Conservation (phyloP, 75 land plant species). For the Selaginella tamariscina region DNA sequence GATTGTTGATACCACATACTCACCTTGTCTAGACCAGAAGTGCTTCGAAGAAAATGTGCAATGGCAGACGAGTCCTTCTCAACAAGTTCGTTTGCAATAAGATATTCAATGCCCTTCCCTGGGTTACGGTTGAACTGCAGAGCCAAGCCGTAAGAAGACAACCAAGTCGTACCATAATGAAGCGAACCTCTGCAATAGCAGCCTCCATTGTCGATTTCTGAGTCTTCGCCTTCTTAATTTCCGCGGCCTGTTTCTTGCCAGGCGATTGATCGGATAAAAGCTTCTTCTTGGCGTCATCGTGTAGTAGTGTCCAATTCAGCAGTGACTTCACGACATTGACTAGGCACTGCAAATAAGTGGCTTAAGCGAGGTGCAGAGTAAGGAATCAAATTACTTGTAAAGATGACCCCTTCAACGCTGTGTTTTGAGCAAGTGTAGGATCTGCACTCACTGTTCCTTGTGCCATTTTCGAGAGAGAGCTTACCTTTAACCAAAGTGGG, state of each 20-base stretch:
- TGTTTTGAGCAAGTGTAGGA: constrained; percentile 48
- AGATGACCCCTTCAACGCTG: constrained; percentile 61
- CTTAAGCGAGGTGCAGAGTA: not conserved
- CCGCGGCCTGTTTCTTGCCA: constrained; percentile 31
- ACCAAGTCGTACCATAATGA: not conserved
- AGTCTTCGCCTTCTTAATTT: constrained; percentile 75
- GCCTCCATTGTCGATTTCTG: constrained; percentile 82
- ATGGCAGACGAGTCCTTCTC: constrained; percentile 54
- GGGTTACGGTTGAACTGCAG: constrained; percentile 81
- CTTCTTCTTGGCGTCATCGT: constrained; percentile 26
- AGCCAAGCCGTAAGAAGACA: not conserved
- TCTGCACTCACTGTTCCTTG: constrained; percentile 71
- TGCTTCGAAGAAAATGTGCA: constrained; percentile 58
- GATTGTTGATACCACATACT: not conserved
- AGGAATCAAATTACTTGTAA: constrained; percentile 45
- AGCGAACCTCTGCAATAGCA: constrained; percentile 61
- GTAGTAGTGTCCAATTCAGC: constrained; percentile 53
- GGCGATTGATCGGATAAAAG: constrained; percentile 1
- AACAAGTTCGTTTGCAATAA: constrained; percentile 56
- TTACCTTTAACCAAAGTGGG: constrained; percentile 35
- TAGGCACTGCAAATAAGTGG: constrained; percentile 34
- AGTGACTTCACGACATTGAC: constrained; percentile 61
- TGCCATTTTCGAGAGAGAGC: constrained; percentile 69
- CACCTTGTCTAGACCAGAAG: constrained; percentile 76
- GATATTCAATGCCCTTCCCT: constrained; percentile 48